phyloP scores from a whole-genome alignment of 2,329 filamentous ascomycete species.

The Colletotrichum endophyticum region DNA sequence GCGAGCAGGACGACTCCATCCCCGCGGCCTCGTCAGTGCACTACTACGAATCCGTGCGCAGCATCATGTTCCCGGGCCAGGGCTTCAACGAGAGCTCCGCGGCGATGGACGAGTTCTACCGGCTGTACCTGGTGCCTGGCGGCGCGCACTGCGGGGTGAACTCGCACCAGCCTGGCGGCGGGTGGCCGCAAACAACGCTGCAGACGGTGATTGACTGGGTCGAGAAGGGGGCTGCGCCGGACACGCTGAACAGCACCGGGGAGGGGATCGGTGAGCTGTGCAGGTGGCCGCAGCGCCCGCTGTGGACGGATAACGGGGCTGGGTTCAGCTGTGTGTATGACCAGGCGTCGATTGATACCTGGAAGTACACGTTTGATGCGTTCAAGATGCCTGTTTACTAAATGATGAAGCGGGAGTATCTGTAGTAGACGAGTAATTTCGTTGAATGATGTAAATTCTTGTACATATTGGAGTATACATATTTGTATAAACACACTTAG shows the following conservation, averaged over 20 bases:
- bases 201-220: slow-evolving; percentile 56
- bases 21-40: slow-evolving; percentile 34
- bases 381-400: slow-evolving; percentile 18
- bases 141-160: slow-evolving; percentile 56
- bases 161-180: slow-evolving; percentile 40
- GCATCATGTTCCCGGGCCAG: slow-evolving; percentile 49
- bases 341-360: slow-evolving; percentile 1
- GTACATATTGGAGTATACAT: not conserved
- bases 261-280: slow-evolving; percentile 39
- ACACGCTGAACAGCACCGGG: slow-evolving; percentile 44
- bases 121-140: slow-evolving; percentile 47
- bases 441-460: not conserved
- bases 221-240: slow-evolving; percentile 50
- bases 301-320: slow-evolving; percentile 32
- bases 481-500: not conserved
- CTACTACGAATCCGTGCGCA: slow-evolving; percentile 46
- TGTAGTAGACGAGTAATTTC: too few relatives aligned
- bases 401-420: too few relatives aligned
- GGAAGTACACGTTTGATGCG: slow-evolving; percentile 14
- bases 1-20: slow-evolving; percentile 40
- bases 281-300: slow-evolving; percentile 45
- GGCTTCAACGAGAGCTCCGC: slow-evolving; percentile 29
- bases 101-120: slow-evolving; percentile 43
- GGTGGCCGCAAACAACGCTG: slow-evolving; percentile 39
- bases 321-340: slow-evolving; percentile 7